These are phyloP conservation scores for Carpinus fangiana DNA, from an alignment of 306 rosid genomes.

Conservation along the genomic window DNA sequence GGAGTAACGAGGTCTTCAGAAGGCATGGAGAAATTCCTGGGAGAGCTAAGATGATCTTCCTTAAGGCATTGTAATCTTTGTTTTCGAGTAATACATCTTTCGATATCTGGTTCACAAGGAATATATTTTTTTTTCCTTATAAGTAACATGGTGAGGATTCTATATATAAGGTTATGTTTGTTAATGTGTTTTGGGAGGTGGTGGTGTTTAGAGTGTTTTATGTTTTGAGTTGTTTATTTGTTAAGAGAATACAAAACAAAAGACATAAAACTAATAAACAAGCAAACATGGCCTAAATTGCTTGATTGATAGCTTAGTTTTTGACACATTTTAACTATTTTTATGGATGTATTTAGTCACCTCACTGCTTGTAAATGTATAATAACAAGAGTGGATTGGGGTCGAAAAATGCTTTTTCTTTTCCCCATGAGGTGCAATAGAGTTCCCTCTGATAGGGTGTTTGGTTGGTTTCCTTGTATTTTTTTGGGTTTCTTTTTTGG, in stretches of 20 bases:
- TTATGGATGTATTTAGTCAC: conserved; percentile 9
- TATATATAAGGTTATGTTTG: background rate
- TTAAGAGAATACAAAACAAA: no score
- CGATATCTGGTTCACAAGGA: background rate
- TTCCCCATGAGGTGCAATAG: no score
- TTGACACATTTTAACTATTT: conserved; percentile 1
- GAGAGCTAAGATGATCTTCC: background rate
- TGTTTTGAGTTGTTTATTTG: no score
- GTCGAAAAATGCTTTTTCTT: no score
- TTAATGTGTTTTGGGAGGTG: no score
- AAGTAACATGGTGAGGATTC: background rate
- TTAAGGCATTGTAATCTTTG: background rate
- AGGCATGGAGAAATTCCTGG: background rate
- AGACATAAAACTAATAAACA: no score
- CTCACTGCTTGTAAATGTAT: conserved; percentile 15
- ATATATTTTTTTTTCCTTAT: background rate
- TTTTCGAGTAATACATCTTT: background rate
- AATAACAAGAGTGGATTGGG: background rate
- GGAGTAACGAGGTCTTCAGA: no score
- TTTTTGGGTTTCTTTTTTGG: no score
- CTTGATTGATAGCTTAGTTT: background rate
- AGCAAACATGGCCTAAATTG: no score
- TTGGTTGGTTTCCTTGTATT: no score
- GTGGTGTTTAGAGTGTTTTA: no score
- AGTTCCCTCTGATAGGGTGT: no score